Conservation (phyloP, 2,329 filamentous ascomycete species). For the Monosporascus sp. region DNA sequence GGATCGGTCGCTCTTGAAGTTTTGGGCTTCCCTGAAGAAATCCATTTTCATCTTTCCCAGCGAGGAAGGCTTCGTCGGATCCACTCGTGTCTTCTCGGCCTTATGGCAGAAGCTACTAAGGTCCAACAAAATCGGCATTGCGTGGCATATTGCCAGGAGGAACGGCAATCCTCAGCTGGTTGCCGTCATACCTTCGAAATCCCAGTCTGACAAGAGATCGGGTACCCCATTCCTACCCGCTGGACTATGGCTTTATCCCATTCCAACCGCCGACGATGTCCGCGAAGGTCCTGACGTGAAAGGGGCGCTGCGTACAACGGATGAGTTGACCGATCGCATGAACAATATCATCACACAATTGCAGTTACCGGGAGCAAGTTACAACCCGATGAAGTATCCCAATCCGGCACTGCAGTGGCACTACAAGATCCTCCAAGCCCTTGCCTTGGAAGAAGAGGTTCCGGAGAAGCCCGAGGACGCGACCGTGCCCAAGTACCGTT, state of each 20-base stretch:
- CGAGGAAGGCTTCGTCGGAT: constrained; percentile 84
- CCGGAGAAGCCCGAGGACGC: constrained; percentile 70
- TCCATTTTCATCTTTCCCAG: constrained; percentile 92
- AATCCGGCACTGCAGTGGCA: constrained; percentile 96
- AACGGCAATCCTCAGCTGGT: constrained; percentile 77
- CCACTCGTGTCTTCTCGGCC: constrained; percentile 86
- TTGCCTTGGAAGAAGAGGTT: constrained; percentile 87
- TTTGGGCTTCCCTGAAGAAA: constrained; percentile 82
- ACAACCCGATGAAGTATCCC: constrained; percentile 81
- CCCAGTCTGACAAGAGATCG: constrained; percentile 57
- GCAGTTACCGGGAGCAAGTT: constrained; percentile 79
- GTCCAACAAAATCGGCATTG: constrained; percentile 75
- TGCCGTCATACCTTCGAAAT: constrained; percentile 72
- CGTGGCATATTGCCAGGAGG: constrained; percentile 80
- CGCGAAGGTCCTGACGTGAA: constrained; percentile 64
- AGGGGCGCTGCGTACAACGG: constrained; percentile 51
- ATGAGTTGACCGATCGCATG: constrained; percentile 76
- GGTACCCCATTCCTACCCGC: constrained; percentile 69
- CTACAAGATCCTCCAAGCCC: constrained; percentile 85
- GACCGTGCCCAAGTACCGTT: constrained; percentile 76
- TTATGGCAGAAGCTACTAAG: constrained; percentile 81
- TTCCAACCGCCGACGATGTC: constrained; percentile 88
- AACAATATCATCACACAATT: constrained; percentile 76
- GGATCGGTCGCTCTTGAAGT: constrained; percentile 63
- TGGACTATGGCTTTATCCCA: constrained; percentile 81